Base-by-base conservation (phyloP, 2,329 filamentous ascomycete species). In the Fusarium succisae region DNA sequence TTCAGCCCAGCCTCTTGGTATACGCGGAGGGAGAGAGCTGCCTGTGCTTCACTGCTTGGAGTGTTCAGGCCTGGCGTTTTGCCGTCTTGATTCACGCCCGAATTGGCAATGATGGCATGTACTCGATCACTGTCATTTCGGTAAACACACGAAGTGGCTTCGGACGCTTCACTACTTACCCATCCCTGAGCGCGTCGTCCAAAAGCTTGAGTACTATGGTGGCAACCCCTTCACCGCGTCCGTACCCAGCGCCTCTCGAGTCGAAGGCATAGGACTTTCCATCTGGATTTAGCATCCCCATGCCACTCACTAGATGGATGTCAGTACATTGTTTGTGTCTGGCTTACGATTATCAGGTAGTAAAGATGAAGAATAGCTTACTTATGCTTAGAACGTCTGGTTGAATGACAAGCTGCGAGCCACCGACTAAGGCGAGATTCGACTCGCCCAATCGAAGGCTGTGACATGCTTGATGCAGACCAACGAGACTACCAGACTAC, bases 211-310 rank as follows among this genome's bases (percentile, higher is more conserved):
- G 45, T 8, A 64, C 62, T 26, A 64, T 38, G 6, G 56, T 64
- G 9, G 62, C 62, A 12, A 62, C 62, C 0, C 62, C 62, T 43
- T 64, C 62, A 3, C 62, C 56, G 14, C 62, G 56, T 6, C 62
- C 62, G 17, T 64, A 64, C 8, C 62, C 62, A 38, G 38, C 62
- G 5, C 56, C 62, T 26, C 56, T 64, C 3, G 62, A 64, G 30
- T 64, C 62, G 26, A 64, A 64, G 4, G 62, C 56, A 44, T 64
- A 64, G 0, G 62, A 62, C 20, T 62, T 64, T 17, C 62, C 62
- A 24, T 64, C 62, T 30, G 56, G 56, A 17, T 64, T 64, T 8
- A 64, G 62, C 55, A 64, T 64, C 15, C 56, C 55, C 44, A 64
- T 64, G 1, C 62, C 56, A 4, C 62, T 64, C 56, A 64, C 62